Base-by-base conservation (phyloP, 2,329 filamentous ascomycete genomes). In the Fusarium tanahbumbuense region DNA sequence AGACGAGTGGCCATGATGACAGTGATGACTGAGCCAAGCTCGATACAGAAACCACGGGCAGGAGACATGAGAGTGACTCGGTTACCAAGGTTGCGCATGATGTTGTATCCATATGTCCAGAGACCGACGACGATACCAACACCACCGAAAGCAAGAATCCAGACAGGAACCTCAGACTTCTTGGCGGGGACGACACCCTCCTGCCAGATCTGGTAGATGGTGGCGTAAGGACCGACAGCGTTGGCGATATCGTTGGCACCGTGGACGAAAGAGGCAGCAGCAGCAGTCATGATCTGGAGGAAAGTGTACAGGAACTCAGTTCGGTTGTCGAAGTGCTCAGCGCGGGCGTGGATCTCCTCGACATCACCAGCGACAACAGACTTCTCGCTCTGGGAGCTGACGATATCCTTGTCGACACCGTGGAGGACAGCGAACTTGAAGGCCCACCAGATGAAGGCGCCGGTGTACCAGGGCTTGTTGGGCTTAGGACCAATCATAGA, bases 171-270 rank as follows among this genome's bases (percentile, higher is more conserved):
- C 2, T 82, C 76, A 0, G 85, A 77, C 74, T 85, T 82, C 57
- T 76, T 80, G 1, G 75, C 74, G 1, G 80, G 77, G 2, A 88
- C 76, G 0, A 73, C 75, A 4, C 85, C 87, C 0, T 81, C 83
- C 32, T 80, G 73, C 86, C 88, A 92, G 67, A 89, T 86, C 64
- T 86, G 80, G 79, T 84, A 91, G 73, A 91, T 87, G 55, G 87
- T 86, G 3, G 89, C 87, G 74, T 87, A 90, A 2, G 89, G 89
- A 1, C 88, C 88, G 57, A 89, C 84, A 28, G 88, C 87, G 75
- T 86, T 91, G 72, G 86, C 82, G 22, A 91, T 86, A 65, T 91
- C 89, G 76, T 91, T 92, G 70, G 88, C 88, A 25, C 89, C 89
- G 79, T 92, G 89, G 3, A 86, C 86, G 67, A 91, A 90, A 6